Base-by-base conservation (phyloP, 179 eudicot genomes). In the Silene noctiflora region DNA sequence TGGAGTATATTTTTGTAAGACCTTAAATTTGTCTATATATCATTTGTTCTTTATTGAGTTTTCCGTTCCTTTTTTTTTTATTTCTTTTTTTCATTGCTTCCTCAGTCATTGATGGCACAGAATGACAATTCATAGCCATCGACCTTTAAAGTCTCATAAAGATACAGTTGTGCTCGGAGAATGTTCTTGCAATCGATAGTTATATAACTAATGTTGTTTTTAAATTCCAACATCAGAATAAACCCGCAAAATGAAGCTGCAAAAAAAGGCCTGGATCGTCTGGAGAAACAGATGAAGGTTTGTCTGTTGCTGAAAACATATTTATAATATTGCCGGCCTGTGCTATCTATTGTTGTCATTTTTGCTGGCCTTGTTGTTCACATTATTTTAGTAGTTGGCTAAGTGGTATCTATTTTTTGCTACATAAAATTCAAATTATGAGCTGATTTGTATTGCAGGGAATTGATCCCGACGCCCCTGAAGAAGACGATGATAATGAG, bases 251-350 rank as follows among this genome's bases (percentile, higher is more conserved):
- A 84, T 78, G 97, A 94, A 86, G 96, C 94, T 77, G 98, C 97
- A 22, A 90, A 85, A 72, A 91, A 85, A 69, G 98, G 97, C 62
- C 69, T 94, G 72, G 98, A 94, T 63, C 97, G 98, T 71, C 83
- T 94, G 81, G 98, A 94, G 87, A 94, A 94, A 82, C 91, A 77
- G 81, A 88, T 94, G 97, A 94, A 94, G 98, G 98, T 94, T 71
- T 56, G 89, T 72, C 44, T 35, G 3, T 65, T 16, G 22, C 76
- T 75, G 20, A 63, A 68, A 20, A 39, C 55, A n/a, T 39, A 46
- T 35, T 6, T 20, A 44, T 44, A 21, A 4, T 69, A 27, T 22
- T 48, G n/a, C 58, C 31, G 7, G 55, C 44, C 12, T 33, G n/a
- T 7, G 10, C 67, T 63, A 13, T 63, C 19, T 53, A 53, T 53